phyloP scores from a whole-genome alignment of 2,329 filamentous ascomycete genomes.

The Stemphylium vesicarium region DNA sequence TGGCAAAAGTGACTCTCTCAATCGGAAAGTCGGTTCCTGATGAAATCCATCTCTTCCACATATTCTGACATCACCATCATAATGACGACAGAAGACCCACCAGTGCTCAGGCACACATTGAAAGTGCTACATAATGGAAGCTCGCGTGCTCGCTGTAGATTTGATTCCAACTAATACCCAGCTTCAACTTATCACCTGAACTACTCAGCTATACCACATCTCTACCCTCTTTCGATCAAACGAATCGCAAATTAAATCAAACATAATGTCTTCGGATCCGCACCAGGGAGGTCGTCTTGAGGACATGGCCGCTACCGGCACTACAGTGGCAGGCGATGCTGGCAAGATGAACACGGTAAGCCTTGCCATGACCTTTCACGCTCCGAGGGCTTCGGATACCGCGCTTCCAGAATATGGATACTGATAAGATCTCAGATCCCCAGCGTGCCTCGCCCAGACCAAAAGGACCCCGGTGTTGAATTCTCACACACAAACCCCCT shows the following conservation, averaged over 20 bases:
- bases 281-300: slow-evolving; percentile 44
- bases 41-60: neutral
- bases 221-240: neutral
- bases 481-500: slow-evolving; percentile 45
- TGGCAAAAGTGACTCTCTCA: slow-evolving; percentile 1
- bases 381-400: no score
- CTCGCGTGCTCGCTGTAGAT: slow-evolving; percentile 1
- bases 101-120: neutral
- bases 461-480: slow-evolving; percentile 49
- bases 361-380: neutral
- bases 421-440: neutral
- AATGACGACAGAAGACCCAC: slow-evolving; percentile 6
- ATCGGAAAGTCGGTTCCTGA: slow-evolving; percentile 1
- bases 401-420: no score
- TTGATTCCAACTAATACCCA: neutral
- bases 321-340: slow-evolving; percentile 54
- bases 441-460: slow-evolving; percentile 52
- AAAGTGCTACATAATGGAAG: slow-evolving; percentile 3
- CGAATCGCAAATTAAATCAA: neutral
- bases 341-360: slow-evolving; percentile 47
- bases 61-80: slow-evolving; percentile 19
- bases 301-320: slow-evolving; percentile 47
- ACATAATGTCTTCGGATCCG: slow-evolving; percentile 30
- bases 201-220: neutral
- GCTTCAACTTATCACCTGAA: neutral